Evolutionary conservation across 2,329 filamentous ascomycete species (phyloP).

Genomic region (Penicillium sp.): DNA sequence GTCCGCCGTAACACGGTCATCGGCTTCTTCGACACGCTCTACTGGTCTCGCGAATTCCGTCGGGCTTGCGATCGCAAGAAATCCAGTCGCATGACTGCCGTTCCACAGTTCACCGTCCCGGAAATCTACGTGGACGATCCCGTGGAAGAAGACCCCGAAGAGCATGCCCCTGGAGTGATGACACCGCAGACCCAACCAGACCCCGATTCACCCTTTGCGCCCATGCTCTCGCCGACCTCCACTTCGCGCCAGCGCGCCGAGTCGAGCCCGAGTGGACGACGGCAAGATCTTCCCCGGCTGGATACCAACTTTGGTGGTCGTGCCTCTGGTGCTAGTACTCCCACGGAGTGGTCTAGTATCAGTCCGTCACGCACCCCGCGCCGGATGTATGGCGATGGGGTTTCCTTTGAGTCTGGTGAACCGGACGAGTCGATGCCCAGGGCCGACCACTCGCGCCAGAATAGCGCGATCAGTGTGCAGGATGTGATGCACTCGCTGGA

Average conservation of each 20-base stretch:
- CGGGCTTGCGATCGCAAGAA: slow-evolving; percentile 72
- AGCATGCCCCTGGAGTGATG: slow-evolving; percentile 21
- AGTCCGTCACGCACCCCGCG: slow-evolving; percentile 50
- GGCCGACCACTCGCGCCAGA: slow-evolving; percentile 59
- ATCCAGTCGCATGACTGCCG: slow-evolving; percentile 72
- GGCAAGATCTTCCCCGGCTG: slow-evolving; percentile 53
- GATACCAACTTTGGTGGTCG: slow-evolving; percentile 47
- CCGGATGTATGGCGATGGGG: slow-evolving; percentile 35
- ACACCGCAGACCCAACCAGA: slow-evolving; percentile 30
- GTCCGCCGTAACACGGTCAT: slow-evolving; percentile 87
- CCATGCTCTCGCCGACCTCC: slow-evolving; percentile 41
- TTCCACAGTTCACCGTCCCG: slow-evolving; percentile 81
- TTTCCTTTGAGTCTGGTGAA: slow-evolving; percentile 37
- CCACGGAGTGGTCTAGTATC: slow-evolving; percentile 57
- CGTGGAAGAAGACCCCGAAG: slow-evolving; percentile 45
- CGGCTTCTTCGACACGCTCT: slow-evolving; percentile 92
- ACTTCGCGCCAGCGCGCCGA: slow-evolving; percentile 33
- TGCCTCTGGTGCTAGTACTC: slow-evolving; percentile 40
- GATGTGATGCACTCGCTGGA: slow-evolving; percentile 84
- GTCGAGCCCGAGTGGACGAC: slow-evolving; percentile 30
- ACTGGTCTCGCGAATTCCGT: slow-evolving; percentile 83
- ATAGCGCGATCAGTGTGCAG: slow-evolving; percentile 71
- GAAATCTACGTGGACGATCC: slow-evolving; percentile 90
- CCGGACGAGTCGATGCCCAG: slow-evolving; percentile 23
- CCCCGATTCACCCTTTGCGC: slow-evolving; percentile 23